Base-by-base conservation (phyloP, 2,329 filamentous ascomycete genomes). In the Penicillium crustosum region DNA sequence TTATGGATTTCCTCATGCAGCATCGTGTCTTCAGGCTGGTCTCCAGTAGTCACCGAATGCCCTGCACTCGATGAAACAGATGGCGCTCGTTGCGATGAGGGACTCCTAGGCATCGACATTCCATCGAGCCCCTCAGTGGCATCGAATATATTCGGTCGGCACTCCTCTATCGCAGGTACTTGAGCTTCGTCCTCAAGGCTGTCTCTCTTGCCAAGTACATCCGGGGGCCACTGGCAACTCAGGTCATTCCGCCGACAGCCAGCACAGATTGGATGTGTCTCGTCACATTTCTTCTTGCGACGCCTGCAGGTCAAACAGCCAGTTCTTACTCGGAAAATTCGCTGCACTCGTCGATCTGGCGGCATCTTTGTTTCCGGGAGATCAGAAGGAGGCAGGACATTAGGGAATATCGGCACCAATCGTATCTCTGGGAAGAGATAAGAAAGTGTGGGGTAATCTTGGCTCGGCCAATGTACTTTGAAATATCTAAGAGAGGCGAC, bases 221-320 rank as follows among this genome's bases (percentile, higher is more conserved):
- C 63, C 17, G 61, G 53, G 10, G 69, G 69, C 69, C 69, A 72
- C 19, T 63, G 59, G 45, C 69, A 72, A 17, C 31, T 56, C 17
- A 72, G 61, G 43, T 70, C 68, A 53, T 72, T 72, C 25, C 69
- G 68, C 44, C 51, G 59, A 38, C 69, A 71, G 33, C 69, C 69
- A 19, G 64, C 64, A 45, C 78, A 65, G 68, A 73, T 49, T 66
- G 79, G 61, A 66, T 68, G 64, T 23, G 49, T 23, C 56, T 74
- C 71, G 27, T 73, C 70, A 45, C 71, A 74, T 59, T 73, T 73
- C 62, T 73, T 71, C 63, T 70, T 73, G 12, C 71, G 68, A 6
- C 66, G 63, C 25, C 70, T 61, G 53, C 72, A 74, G 9, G 67
- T 68, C 51, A 65, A 66, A 48, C 72, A 74, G n/a, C 70, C 69